A percentile compares a stretch with the other conserved stretches of the same genome.
phyloP scores from a whole-genome alignment of 1,284 basidiomycete genomes.

The Jaminaea rosea region DNA sequence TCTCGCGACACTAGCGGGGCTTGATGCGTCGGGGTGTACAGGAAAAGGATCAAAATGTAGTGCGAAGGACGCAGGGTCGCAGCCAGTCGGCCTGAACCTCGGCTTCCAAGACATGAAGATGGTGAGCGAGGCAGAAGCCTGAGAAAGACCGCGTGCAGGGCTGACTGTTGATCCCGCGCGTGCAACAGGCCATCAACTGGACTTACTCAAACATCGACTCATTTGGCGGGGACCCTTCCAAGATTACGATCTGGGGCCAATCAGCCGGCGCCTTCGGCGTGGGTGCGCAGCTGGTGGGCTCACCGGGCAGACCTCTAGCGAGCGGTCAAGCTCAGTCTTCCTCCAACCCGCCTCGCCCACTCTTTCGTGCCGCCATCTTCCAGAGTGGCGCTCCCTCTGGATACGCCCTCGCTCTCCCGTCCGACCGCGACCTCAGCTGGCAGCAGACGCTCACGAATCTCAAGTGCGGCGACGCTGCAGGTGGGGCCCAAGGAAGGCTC shows the following conservation, averaged over 20 bases:
- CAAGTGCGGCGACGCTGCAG: not conserved
- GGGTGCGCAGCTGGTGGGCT: conserved; percentile 2
- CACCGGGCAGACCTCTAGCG: not conserved
- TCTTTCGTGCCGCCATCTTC: conserved; percentile 8
- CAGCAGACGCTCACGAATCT: not conserved
- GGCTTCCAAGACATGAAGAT: conserved; percentile 6
- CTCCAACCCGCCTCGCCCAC: not conserved
- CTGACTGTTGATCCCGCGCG: too few species aligned
- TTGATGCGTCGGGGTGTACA: not conserved
- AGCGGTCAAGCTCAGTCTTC: not conserved
- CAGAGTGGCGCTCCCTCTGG: conserved; percentile 6
- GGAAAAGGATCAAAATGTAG: not conserved
- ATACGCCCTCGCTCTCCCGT: not conserved
- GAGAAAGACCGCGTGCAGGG: too few species aligned
- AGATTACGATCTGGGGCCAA: conserved; percentile 12
- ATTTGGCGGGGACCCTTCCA: conserved; percentile 10
- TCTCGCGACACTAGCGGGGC: not conserved
- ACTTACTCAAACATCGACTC: conserved; percentile 1
- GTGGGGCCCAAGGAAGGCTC: not conserved
- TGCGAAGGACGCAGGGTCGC: not conserved
- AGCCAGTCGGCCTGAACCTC: conserved; percentile 4
- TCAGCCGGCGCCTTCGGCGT: conserved; percentile 10
- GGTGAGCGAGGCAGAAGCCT: too few species aligned
- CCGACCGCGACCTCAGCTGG: not conserved
- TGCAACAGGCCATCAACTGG: conserved; percentile 7